A percentile compares a stretch with the other conserved stretches of the same genome.
Evolutionary conservation across 768 basidiomycete species (phyloP).

Genomic region (Tylopilus rubrobrunneus): DNA sequence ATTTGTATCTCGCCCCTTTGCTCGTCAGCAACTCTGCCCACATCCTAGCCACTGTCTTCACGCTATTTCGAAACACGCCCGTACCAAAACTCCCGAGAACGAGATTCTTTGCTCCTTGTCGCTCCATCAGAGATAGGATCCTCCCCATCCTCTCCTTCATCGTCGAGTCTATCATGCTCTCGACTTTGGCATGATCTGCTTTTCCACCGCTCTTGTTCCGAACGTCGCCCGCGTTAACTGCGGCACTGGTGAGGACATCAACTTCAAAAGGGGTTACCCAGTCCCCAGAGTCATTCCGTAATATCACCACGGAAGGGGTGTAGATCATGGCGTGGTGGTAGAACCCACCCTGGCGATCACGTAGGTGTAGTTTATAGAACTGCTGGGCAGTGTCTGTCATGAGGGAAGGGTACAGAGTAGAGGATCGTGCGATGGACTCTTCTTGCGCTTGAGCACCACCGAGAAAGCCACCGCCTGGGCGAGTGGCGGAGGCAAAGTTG

Average conservation of each 20-base stretch:
- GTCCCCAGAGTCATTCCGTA: constrained; percentile 60
- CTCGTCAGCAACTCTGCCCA: constrained; percentile 60
- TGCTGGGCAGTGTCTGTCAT: constrained; percentile 48
- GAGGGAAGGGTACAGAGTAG: constrained; percentile 64
- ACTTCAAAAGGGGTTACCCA: constrained; percentile 55
- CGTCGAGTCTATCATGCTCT: constrained; percentile 40
- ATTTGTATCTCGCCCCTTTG: constrained; percentile 48
- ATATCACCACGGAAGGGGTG: constrained; percentile 57
- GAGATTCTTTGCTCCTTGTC: constrained; percentile 52
- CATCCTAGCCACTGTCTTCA: constrained; percentile 52
- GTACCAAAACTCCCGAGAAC: constrained; percentile 78
- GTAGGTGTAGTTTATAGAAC: constrained; percentile 62
- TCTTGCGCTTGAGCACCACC: constrained; percentile 75
- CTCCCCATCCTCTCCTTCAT: constrained; percentile 75
- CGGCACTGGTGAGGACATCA: constrained; percentile 68
- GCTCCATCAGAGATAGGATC: constrained; percentile 62
- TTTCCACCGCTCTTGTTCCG: constrained; percentile 23
- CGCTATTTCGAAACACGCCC: constrained; percentile 68
- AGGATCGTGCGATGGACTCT: constrained; percentile 75
- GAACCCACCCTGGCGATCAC: constrained; percentile 47
- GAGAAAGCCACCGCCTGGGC: constrained; percentile 74
- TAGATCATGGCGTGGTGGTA: constrained; percentile 81
- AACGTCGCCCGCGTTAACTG: constrained; percentile 66
- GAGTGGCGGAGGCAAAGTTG: constrained; percentile 74
- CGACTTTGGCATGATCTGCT: constrained; percentile 18